Evolutionary conservation across 108 stramenopile genomes (phyloP).

Genomic region (Fragilaria crotonensis): DNA sequence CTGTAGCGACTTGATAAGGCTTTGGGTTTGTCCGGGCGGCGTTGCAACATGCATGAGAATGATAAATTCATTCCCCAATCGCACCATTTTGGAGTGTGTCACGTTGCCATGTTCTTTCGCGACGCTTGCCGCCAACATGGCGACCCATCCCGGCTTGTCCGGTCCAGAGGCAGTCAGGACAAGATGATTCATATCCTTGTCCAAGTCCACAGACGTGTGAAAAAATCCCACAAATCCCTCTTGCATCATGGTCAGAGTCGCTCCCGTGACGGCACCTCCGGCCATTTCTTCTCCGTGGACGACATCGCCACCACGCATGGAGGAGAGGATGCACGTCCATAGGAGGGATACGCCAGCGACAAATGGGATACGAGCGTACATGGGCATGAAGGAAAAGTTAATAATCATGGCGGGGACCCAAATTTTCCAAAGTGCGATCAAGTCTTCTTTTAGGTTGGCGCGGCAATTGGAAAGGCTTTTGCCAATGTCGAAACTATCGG

Average conservation of each 20-base stretch:
- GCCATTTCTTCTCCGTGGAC: conserved; percentile 57
- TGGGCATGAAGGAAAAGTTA: conserved; percentile 92
- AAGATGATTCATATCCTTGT: conserved; percentile 49
- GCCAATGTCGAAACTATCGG: conserved; percentile 50
- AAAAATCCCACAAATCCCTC: conserved; percentile 66
- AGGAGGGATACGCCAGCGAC: conserved; percentile 72
- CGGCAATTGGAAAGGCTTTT: conserved; percentile 42
- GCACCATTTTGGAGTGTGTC: conserved; percentile 76
- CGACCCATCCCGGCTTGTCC: conserved; percentile 65
- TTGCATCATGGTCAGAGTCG: conserved; percentile 45
- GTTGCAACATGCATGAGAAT: conserved; percentile 79
- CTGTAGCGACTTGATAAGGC: conserved; percentile 24
- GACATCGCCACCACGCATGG: conserved; percentile 84
- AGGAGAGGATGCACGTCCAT: conserved; percentile 79
- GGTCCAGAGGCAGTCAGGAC: conserved; percentile 68
- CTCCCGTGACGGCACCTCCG: conserved; percentile 65
- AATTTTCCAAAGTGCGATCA: conserved; percentile 74
- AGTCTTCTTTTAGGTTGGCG: conserved; percentile 71
- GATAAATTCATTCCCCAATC: conserved; percentile 77
- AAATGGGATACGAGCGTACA: conserved; percentile 80
- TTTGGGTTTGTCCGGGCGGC: conserved; percentile 36
- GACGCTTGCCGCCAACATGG: conserved; percentile 48
- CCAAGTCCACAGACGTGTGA: conserved; percentile 62
- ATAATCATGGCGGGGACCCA: conserved; percentile 79
- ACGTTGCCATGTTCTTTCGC: conserved; percentile 72